A percentile compares a stretch with the other conserved stretches of the same genome.
Evolutionary conservation across 2,329 filamentous ascomycete genomes (phyloP).

Genomic region (Epichloe bromicola): DNA sequence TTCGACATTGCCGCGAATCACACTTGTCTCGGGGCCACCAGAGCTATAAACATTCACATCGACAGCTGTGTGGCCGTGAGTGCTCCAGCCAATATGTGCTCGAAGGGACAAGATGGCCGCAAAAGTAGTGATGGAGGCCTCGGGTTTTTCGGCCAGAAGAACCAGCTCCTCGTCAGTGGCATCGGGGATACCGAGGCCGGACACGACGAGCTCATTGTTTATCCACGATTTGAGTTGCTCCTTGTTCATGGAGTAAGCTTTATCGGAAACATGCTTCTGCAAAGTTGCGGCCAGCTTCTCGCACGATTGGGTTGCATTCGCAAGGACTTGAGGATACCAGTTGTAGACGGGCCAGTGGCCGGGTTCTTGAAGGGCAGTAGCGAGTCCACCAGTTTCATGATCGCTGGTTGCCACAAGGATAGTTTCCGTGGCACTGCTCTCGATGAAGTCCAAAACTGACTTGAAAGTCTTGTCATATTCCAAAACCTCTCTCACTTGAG

Average conservation of each 20-base stretch:
- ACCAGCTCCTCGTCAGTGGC: conserved; percentile 58
- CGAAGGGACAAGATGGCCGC: conserved; percentile 78
- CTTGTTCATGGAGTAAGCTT: conserved; percentile 17
- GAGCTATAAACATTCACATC: conserved; percentile 96
- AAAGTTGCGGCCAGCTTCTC: conserved; percentile 57
- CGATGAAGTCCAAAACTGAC: conserved; percentile 72
- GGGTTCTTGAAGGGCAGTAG: conserved; percentile 57
- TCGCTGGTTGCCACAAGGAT: conserved; percentile 85
- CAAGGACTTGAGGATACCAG: conserved; percentile 76
- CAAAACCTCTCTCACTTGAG: conserved; percentile 84
- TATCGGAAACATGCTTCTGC: conserved; percentile 38
- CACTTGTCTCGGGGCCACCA: conserved; percentile 46
- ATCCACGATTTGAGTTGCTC: conserved; percentile 49
- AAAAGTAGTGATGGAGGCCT: conserved; percentile 41
- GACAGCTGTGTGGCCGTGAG: conserved; percentile 83
- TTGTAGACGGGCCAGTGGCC: conserved; percentile 43
- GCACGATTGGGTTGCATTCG: conserved; percentile 61
- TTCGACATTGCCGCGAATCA: conserved; percentile 75
- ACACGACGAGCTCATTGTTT: conserved; percentile 49
- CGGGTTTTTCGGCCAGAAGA: conserved; percentile 45
- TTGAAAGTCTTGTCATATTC: conserved; percentile 84
- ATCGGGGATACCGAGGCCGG: conserved; percentile 66
- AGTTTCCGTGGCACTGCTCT: conserved; percentile 57
- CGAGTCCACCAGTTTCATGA: conserved; percentile 87
- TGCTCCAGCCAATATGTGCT: conserved; percentile 85